These are phyloP conservation scores for Magnusiomyces fungicola DNA, from an alignment of 1,139 yeast species.

Conservation along the genomic window DNA sequence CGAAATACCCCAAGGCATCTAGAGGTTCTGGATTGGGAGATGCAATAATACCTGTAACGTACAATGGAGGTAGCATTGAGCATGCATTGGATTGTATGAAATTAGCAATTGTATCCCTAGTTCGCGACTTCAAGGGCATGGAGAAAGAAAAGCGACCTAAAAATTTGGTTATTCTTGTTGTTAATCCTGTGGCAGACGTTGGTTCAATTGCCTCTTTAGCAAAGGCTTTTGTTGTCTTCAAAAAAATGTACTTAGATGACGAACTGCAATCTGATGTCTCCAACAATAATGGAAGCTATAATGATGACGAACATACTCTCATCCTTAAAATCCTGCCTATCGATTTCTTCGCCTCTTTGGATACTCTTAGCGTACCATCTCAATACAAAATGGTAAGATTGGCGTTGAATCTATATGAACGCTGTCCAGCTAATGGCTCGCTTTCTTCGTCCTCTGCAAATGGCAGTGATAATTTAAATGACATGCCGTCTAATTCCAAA, in stretches of 20 bases:
- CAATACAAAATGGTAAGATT: constrained; percentile 43
- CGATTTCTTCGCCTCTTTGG: constrained; percentile 41
- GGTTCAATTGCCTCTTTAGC: not conserved
- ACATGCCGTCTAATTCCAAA: not conserved
- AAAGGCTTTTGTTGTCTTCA: constrained; percentile 1
- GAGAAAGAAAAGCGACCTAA: not conserved
- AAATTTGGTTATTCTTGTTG: constrained; percentile 10
- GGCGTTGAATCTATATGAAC: constrained; percentile 58
- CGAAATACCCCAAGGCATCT: constrained; percentile 1
- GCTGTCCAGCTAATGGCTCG: not conserved
- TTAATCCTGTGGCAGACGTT: constrained; percentile 11
- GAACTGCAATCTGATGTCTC: not conserved
- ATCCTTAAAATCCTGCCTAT: constrained; percentile 42
- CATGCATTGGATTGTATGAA: constrained; percentile 3
- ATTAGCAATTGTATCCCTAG: constrained; percentile 1
- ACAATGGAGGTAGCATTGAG: constrained; percentile 3
- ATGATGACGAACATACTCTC: not conserved
- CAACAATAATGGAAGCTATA: not conserved
- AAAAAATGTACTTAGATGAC: constrained; percentile 13
- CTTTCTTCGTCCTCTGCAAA: not conserved
- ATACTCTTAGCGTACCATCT: constrained; percentile 44
- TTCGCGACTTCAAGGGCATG: not conserved
- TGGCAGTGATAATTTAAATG: not conserved
- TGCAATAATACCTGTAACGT: constrained; percentile 19
- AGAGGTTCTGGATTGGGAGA: constrained; percentile 8